Base-by-base conservation (phyloP, 2,329 filamentous ascomycete species). In the Nemania sp. region DNA sequence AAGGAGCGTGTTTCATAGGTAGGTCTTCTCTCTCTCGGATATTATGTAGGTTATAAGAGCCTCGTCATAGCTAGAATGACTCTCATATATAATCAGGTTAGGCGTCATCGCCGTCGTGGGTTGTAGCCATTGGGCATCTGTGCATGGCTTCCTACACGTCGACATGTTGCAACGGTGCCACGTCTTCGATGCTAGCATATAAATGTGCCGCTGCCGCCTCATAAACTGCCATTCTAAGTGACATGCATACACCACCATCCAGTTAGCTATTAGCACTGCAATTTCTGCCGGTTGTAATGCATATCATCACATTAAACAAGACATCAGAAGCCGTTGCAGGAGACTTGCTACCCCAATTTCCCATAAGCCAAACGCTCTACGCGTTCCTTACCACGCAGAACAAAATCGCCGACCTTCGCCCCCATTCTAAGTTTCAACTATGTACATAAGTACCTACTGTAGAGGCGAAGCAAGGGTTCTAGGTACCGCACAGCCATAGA, bases 81-180 rank as follows among this genome's bases (percentile, higher is more conserved):
- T 52, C 54, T 70, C 53, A 67, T 70, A 70, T 70, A 70, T 49
- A 22, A 53, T 43, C 20, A 26, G 15, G 27, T 68, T 70, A 41
- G 68, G 68, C 65, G 27, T 41, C 53, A 56, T 65, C 22, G 27
- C 52, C 26, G 45, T 35, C 20, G 15, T 22, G 38, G 20, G 29
- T 43, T 20, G 60, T 32, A 20, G 41, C 57, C 38, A 43, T 70
- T 63, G 65, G 68, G 68, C 38, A 70, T 38, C 58, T 60, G 13
- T 63, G 58, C 68, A 66, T 70, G 22, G n/a, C 43, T 65, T 65
- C 20, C 38, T 52, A 27, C 51, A 52, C 54, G 57, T 15, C 5
- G 41, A 4, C 15, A 53, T 20, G 54, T 32, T 27, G 53, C 35
- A 60, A 64, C 55, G 65, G 65, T 64, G 68, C 68, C 68, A 70